phyloP scores from a whole-genome alignment of 176 grass and related monocot species.

The Oryza punctata region DNA sequence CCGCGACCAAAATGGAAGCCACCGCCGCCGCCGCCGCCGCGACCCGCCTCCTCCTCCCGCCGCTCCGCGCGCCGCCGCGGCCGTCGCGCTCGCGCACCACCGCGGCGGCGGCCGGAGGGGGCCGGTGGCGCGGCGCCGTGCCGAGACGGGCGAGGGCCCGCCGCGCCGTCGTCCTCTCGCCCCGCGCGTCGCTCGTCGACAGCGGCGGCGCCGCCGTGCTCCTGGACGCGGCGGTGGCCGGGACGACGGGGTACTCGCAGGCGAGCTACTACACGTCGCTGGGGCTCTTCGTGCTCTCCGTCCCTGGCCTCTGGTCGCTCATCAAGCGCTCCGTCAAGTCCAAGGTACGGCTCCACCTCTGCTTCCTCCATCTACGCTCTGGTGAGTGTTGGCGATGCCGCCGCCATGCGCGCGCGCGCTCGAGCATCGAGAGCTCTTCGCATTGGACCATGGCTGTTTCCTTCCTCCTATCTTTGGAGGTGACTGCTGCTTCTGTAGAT shows the following conservation, averaged over 20 bases:
- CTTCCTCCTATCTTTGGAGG: not conserved
- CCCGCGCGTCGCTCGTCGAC: constrained; percentile 55
- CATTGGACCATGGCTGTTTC: not conserved
- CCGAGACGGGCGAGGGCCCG: not conserved
- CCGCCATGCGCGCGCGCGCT: too few relatives aligned
- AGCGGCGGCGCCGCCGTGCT: constrained; percentile 41
- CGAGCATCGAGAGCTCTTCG: not conserved
- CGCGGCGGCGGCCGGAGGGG: not conserved
- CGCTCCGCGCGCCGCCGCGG: constrained; percentile 29
- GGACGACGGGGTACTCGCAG: constrained; percentile 77
- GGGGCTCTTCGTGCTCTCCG: constrained; percentile 97
- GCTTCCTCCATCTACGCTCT: too few relatives aligned
- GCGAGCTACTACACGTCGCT: constrained; percentile 98
- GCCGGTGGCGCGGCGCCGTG: not conserved
- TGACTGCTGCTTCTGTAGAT: too few relatives aligned
- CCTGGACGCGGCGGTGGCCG: constrained; percentile 51
- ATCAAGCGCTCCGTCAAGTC: constrained; percentile 99
- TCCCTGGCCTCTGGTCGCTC: constrained; percentile 94
- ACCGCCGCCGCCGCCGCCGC: constrained; percentile 23
- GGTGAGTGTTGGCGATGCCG: too few relatives aligned
- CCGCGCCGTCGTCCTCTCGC: not conserved
- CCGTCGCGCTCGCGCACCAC: not conserved
- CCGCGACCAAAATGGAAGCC: constrained; percentile 36
- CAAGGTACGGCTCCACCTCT: constrained; percentile 53
- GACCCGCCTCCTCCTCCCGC: constrained; percentile 40